Evolutionary conservation across 2,329 filamentous ascomycete species (phyloP), one percentile per base, ranked within the genome.

Genomic region (Trichoderma endophyticum): DNA sequence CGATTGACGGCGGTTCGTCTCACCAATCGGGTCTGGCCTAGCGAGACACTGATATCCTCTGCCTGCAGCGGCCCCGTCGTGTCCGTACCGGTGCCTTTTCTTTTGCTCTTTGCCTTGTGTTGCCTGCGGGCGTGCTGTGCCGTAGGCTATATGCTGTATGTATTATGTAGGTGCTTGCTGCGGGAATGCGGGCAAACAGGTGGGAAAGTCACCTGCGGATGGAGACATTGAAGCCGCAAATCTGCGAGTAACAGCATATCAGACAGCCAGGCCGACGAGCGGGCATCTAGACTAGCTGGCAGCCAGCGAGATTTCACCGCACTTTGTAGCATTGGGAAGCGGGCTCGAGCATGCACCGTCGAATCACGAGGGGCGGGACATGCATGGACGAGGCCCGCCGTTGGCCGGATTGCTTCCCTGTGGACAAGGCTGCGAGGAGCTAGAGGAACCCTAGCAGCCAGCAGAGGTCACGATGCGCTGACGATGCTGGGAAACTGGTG

Each of bases 331-430:
- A 57, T 18, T 48, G 14, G 39, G 26, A 64, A 61, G 66, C 66
- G 71, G 71, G 71, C 54, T 72, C 39, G 34, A 60, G 34, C 43
- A 65, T 24, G 60, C 34, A 39, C 34, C 54, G 68, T 70, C 73
- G 54, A 74, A 73, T 74, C 71, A 74, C 59, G 60, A 62, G 62
- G 39, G 56, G 57, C 54, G 66, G 56, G 70, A 61, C 61, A 73
- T 68, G 69, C 71, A 72, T 70, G 54, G 66, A 65, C 48, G 71
- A 72, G 71, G 66, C 66, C 71, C 66, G 71, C 71, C 15, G 66
- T 56, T 70, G 71, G 71, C 71, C 36, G 36, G 68, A 57, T 48
- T 32, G 60, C 21, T 59, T 59, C n/a, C 60, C 48, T 48, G 69
- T 60, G 61, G 69, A 71, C 69, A 36, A 71, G 61, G 69, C 69